These are phyloP conservation scores for Diaporthe aspalathi DNA, from an alignment of 2,329 filamentous ascomycete genomes.

Conservation along the genomic window DNA sequence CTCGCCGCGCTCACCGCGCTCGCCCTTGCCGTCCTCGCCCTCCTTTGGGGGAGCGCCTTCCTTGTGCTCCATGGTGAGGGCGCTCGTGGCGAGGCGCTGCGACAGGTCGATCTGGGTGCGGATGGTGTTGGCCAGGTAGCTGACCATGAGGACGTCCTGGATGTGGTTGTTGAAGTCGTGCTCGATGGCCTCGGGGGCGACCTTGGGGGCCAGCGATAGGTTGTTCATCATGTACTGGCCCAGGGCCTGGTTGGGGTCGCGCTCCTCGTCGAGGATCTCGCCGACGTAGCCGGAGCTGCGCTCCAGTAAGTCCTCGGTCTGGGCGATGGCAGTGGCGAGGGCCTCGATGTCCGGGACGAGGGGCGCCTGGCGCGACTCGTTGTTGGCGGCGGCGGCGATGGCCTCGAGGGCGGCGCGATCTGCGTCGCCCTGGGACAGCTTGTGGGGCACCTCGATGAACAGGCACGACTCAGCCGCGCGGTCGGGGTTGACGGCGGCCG, in stretches of 20 bases:
- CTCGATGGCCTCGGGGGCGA: constrained; percentile 90
- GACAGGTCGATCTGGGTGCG: constrained; percentile 98
- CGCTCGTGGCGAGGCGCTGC: constrained; percentile 89
- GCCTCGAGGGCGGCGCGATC: constrained; percentile 78
- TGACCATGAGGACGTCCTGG: constrained; percentile 97
- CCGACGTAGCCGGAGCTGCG: constrained; percentile 92
- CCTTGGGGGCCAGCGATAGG: constrained; percentile 92
- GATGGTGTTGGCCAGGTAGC: constrained; percentile 98
- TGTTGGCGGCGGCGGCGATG: constrained; percentile 83
- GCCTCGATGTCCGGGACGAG: constrained; percentile 91
- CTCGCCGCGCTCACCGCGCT: constrained; percentile 56
- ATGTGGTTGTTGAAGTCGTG: constrained; percentile 99
- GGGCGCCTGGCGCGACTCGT: constrained; percentile 77
- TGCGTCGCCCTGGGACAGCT: constrained; percentile 82
- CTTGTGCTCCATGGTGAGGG: constrained; percentile 65
- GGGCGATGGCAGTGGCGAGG: constrained; percentile 85
- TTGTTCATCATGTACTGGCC: constrained; percentile 97
- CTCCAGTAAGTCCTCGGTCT: constrained; percentile 90
- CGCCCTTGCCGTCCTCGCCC: constrained; percentile 54
- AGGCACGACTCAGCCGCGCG: constrained; percentile 95
- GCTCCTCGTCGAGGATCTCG: constrained; percentile 93
- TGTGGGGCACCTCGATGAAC: constrained; percentile 97
- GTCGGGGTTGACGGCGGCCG: constrained; percentile 94
- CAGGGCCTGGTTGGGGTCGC: constrained; percentile 87
- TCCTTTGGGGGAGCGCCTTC: constrained; percentile 52